A percentile compares a stretch with the other conserved stretches of the same genome.
Evolutionary conservation across 2,329 filamentous ascomycete species (phyloP).

Genomic region (Balansia obtecta): DNA sequence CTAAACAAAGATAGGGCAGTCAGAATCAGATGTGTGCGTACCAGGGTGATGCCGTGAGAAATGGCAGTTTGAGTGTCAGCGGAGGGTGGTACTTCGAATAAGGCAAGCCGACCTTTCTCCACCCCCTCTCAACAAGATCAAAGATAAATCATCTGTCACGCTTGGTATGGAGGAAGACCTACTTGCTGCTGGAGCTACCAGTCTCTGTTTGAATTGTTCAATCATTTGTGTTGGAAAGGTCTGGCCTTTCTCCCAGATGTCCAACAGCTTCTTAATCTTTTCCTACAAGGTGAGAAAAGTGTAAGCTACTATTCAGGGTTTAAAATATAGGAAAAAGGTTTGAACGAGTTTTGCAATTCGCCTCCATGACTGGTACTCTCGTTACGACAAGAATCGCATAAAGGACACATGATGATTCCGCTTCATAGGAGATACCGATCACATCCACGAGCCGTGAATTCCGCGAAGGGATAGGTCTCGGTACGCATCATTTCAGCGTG

Average conservation of each 20-base stretch:
- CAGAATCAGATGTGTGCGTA: constrained; percentile 1
- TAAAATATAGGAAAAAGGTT: constrained; percentile 1
- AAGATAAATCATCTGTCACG: not conserved
- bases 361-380: constrained; percentile 11
- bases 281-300: constrained; percentile 51
- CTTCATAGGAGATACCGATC: not conserved
- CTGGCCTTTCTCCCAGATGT: constrained; percentile 94
- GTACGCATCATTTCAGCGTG: not conserved
- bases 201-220: constrained; percentile 67
- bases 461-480: not conserved
- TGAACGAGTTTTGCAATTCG: constrained; percentile 12
- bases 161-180: constrained; percentile 30
- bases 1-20: constrained; percentile 27
- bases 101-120: too few relatives aligned
- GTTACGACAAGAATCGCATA: not conserved
- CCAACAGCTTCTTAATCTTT: constrained; percentile 85
- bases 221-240: constrained; percentile 80
- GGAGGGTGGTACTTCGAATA: too few relatives aligned
- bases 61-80: too few relatives aligned
- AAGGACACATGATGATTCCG: not conserved
- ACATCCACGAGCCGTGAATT: not conserved
- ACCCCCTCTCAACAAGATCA: not conserved
- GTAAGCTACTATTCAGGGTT: constrained; percentile 24
- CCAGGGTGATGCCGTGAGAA: not conserved
- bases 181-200: constrained; percentile 54